Conservation (phyloP, 768 basidiomycete genomes). For the Psilocybe cyanescens region DNA sequence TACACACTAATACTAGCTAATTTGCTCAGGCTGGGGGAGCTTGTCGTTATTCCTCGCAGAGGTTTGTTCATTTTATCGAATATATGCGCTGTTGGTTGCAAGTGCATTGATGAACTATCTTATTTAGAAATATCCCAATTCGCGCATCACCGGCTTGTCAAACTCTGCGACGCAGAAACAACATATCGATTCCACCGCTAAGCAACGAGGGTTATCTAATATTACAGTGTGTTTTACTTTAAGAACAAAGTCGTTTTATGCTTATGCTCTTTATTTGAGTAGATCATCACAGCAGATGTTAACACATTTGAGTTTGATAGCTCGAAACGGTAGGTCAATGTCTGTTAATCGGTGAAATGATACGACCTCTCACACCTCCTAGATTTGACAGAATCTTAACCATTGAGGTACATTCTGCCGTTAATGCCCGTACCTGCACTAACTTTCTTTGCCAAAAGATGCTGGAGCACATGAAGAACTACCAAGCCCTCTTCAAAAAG, state of each 20-base stretch:
- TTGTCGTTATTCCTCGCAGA: constrained; percentile 66
- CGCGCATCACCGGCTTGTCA: constrained; percentile 64
- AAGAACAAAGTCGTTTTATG: neutral
- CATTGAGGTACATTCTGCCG: constrained; percentile 52
- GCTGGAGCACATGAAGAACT: constrained; percentile 83
- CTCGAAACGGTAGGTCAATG: constrained; percentile 37
- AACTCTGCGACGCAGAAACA: constrained; percentile 71
- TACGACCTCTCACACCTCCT: neutral
- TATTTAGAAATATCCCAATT: constrained; percentile 65
- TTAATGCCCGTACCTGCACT: neutral
- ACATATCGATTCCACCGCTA: constrained; percentile 58
- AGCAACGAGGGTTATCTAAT: constrained; percentile 54
- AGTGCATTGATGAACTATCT: neutral
- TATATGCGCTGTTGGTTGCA: neutral
- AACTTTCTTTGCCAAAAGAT: constrained; percentile 39
- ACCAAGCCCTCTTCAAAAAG: constrained; percentile 62
- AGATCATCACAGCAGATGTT: constrained; percentile 74
- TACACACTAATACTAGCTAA: neutral
- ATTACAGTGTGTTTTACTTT: constrained; percentile 40
- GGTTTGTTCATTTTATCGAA: constrained; percentile 31
- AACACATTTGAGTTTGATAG: constrained; percentile 62
- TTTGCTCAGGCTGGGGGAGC: constrained; percentile 65
- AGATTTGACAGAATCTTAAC: constrained; percentile 75
- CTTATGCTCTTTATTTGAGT: neutral
- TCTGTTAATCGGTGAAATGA: neutral